Conservation (phyloP, 2,329 filamentous ascomycete genomes). For the Paecilomyces sp. region DNA sequence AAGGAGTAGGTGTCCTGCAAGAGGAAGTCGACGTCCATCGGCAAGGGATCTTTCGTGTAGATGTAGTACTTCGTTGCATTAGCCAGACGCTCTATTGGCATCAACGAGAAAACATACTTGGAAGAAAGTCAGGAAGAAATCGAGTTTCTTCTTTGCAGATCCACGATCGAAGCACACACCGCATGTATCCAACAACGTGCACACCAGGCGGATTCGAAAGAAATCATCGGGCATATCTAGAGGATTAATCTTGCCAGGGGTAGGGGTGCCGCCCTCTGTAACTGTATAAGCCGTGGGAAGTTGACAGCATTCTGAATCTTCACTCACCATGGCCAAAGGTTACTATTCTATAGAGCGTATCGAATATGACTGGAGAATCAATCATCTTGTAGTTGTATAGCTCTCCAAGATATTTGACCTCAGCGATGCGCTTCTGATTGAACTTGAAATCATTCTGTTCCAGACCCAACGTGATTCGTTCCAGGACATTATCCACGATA, state of each 20-base stretch:
- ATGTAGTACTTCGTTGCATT: conserved; percentile 71
- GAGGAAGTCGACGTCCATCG: conserved; percentile 96
- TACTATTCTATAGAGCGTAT: conserved; percentile 87
- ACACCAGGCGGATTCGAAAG: conserved; percentile 86
- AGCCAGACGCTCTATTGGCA: conserved; percentile 4
- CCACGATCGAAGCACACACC: conserved; percentile 95
- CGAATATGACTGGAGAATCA: conserved; percentile 91
- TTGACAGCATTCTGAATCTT: not conserved
- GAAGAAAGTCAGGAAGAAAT: conserved; percentile 95
- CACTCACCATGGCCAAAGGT: conserved; percentile 75
- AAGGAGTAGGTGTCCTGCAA: conserved; percentile 85
- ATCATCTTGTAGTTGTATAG: conserved; percentile 97
- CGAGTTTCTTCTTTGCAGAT: conserved; percentile 88
- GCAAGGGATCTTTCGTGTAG: conserved; percentile 76
- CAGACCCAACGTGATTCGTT: conserved; percentile 78
- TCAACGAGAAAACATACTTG: conserved; percentile 48
- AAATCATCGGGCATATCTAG: conserved; percentile 90
- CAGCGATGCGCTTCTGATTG: conserved; percentile 88
- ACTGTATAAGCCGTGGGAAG: not conserved
- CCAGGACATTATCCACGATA: conserved; percentile 87
- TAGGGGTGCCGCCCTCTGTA: conserved; percentile 65
- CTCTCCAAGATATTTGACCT: conserved; percentile 93
- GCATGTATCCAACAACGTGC: conserved; percentile 86
- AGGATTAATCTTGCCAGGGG: conserved; percentile 66
- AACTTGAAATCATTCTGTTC: conserved; percentile 97